Evolutionary conservation across 139 green algal species (phyloP), one percentile per base, ranked within the genome.

Genomic region (Ulvella scutata): DNA sequence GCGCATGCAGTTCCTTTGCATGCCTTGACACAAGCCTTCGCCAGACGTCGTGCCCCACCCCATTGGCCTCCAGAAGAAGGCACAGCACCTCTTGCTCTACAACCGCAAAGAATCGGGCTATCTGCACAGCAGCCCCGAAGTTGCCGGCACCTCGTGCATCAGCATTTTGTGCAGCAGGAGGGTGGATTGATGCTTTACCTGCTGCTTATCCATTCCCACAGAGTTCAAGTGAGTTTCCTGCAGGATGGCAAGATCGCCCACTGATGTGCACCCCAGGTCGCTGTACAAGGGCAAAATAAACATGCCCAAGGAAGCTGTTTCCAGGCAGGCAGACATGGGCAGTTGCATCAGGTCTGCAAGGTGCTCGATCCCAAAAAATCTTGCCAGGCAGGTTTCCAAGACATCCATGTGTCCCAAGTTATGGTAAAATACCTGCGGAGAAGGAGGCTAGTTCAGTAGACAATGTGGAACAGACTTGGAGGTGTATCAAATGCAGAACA

Each of bases 331-430:
- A 10, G n/a, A n/a, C 51, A 67, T 67, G 9, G 51, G 51, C 51
- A 67, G 17, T 29, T 67, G 51, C 9, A 67, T 67, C 51, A 67
- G 33, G 20, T 67, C 51, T 26, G 51, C 51, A 29, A 36, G n/a
- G 20, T 67, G 51, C 51, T 67, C 51, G 10, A 67, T 67, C 20
- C 51, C 51, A 13, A 67, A 67, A 23, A 67, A 67, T 36, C 51
- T n/a, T 34, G 51, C 51, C 51, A 67, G 31, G 51, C 51, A 67
- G 10, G 51, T 67, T 23, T 67, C 51, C 0, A 67, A 67, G 9
- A 67, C 51, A 36, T 67, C 51, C 51, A 67, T 67, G 51, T 67
- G 51, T 36, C 51, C 51, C 31, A 67, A 26, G 51, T 67, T 67
- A 26, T 23, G 31, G 51, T 67, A 67, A 26, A 67, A 67, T 7